Percentiles rank a stretch among this genome's conserved stretches.
phyloP scores from a whole-genome alignment of 306 rosid species.

The Trichosanthes cucumerina region DNA sequence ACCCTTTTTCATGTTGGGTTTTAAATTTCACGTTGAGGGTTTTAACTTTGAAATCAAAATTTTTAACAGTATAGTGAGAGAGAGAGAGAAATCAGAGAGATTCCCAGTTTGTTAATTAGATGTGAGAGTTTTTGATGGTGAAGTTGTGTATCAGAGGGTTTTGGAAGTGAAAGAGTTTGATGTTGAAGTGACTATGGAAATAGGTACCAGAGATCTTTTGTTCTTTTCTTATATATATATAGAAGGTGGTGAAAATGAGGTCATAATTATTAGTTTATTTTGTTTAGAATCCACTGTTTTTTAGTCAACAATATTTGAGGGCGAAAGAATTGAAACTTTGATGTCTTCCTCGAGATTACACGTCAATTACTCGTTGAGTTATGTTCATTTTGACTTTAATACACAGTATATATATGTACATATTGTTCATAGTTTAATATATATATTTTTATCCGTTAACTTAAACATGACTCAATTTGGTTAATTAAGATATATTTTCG shows the following conservation, averaged over 20 bases:
- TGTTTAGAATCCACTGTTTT: not conserved
- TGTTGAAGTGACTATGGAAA: conserved; percentile 49
- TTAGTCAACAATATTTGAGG: too few species aligned
- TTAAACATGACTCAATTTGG: too few species aligned
- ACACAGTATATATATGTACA: too few species aligned
- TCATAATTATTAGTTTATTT: not conserved
- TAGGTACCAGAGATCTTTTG: conserved; percentile 43
- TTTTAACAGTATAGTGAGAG: not conserved
- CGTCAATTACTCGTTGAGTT: too few species aligned
- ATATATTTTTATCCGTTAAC: not conserved
- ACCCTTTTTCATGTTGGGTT: too few species aligned
- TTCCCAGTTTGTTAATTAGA: not conserved
- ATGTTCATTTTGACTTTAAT: too few species aligned
- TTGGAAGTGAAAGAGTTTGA: conserved; percentile 42
- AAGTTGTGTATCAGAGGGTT: not conserved
- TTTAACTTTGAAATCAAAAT: too few species aligned
- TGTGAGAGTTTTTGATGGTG: conserved; percentile 3
- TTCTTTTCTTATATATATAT: conserved; percentile 27
- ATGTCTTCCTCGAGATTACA: too few species aligned
- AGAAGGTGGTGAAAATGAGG: too few species aligned
- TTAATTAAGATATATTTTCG: too few species aligned
- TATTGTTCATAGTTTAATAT: too few species aligned
- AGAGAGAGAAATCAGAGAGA: not conserved
- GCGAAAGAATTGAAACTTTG: too few species aligned
- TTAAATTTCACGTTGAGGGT: not conserved